A percentile compares a stretch with the other conserved stretches of the same genome.
phyloP scores from a whole-genome alignment of 2,329 filamentous ascomycete genomes.

The Hirsutella thompsonii region DNA sequence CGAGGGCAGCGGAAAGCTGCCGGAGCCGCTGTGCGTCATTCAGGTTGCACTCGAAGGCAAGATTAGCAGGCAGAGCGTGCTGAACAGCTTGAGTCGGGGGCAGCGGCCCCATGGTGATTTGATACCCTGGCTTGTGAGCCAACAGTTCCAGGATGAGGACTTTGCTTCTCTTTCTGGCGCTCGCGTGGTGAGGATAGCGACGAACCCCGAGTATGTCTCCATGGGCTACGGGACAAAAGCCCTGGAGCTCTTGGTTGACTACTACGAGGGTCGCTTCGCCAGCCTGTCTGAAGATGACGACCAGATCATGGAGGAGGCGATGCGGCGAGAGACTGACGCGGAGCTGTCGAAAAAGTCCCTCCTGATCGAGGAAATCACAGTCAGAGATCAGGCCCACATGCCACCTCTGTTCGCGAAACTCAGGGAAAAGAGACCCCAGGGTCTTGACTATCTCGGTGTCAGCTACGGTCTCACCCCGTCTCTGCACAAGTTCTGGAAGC shows the following conservation, averaged over 20 bases:
- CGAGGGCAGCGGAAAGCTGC: constrained; percentile 64
- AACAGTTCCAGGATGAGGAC: constrained; percentile 96
- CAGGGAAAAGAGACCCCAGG: constrained; percentile 65
- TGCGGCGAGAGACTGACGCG: constrained; percentile 68
- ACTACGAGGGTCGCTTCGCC: constrained; percentile 88
- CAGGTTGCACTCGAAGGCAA: constrained; percentile 90
- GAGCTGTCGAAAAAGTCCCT: constrained; percentile 68
- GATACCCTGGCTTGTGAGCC: constrained; percentile 94
- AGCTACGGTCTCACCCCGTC: constrained; percentile 81
- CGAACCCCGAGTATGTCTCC: constrained; percentile 80
- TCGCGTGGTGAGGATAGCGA: constrained; percentile 85
- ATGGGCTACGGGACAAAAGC: constrained; percentile 94
- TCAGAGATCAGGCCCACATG: constrained; percentile 83
- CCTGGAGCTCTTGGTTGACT: constrained; percentile 75
- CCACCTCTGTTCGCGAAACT: constrained; percentile 86
- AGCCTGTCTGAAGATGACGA: constrained; percentile 62
- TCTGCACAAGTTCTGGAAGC: constrained; percentile 96
- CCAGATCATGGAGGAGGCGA: constrained; percentile 40
- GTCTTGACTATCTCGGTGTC: constrained; percentile 86
- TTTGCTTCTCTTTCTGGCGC: constrained; percentile 91
- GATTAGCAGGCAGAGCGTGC: constrained; percentile 84
- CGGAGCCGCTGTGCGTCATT: constrained; percentile 88
- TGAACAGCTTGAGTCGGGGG: constrained; percentile 80
- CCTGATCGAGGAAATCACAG: constrained; percentile 75
- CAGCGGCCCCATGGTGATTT: constrained; percentile 83